Evolutionary conservation across 495 filamentous ascomycete species (phyloP).

Genomic region (Astrocystis sublimbata): DNA sequence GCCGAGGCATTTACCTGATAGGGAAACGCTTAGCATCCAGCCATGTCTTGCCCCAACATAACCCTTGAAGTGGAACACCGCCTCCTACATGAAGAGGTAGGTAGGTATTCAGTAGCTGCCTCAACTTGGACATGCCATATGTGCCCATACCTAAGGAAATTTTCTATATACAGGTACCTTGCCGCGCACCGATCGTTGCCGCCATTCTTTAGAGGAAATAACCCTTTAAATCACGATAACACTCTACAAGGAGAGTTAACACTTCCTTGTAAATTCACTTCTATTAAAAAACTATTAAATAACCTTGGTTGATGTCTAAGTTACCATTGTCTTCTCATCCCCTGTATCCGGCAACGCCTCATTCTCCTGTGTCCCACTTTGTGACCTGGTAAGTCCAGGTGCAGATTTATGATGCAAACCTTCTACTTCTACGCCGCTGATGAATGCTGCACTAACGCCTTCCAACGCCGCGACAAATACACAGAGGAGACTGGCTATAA

Average conservation of each 20-base stretch:
- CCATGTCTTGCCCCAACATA: background rate
- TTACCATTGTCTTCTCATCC: slow-evolving; percentile 21
- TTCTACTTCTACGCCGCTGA: slow-evolving; percentile 76
- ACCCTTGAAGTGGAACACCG: no score
- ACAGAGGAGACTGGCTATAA: slow-evolving; percentile 84
- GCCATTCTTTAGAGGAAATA: no score
- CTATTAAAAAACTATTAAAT: slow-evolving; percentile 18
- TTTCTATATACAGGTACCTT: no score
- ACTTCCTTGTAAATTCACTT: background rate
- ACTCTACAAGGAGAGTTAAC: background rate
- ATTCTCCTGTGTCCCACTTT: slow-evolving; percentile 13
- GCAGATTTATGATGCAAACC: slow-evolving; percentile 25
- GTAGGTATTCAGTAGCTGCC: no score
- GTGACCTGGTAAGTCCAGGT: slow-evolving; percentile 27
- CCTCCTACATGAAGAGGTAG: no score
- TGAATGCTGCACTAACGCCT: slow-evolving; percentile 79
- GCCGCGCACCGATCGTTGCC: no score
- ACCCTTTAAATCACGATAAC: no score
- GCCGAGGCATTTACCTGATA: slow-evolving; percentile 21
- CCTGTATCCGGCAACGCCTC: slow-evolving; percentile 25
- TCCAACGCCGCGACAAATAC: slow-evolving; percentile 91
- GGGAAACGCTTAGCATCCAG: background rate
- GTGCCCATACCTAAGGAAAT: no score
- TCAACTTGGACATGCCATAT: no score
- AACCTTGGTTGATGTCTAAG: slow-evolving; percentile 9